Percentiles rank a stretch among this genome's conserved stretches.
Evolutionary conservation across 202 grass and related monocot species (phyloP).

Genomic region (Bolboschoenoplectus hybrid): DNA sequence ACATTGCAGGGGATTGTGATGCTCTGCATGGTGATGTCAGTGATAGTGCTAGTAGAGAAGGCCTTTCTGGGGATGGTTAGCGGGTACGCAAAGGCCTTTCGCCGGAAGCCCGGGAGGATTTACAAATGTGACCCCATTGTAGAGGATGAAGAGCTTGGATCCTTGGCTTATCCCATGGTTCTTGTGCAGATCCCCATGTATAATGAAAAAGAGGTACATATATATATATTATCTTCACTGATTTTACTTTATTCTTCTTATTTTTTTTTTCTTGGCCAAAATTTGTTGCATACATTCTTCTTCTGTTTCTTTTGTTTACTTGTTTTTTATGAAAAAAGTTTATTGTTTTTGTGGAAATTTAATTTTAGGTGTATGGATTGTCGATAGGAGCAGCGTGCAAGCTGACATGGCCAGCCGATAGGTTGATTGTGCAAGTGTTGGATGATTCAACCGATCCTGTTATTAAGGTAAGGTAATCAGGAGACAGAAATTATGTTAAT

Average conservation of each 20-base stretch:
- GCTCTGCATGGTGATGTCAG: slow-evolving; percentile 59
- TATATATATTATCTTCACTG: background rate
- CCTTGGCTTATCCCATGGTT: slow-evolving; percentile 62
- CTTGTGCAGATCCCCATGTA: slow-evolving; percentile 95
- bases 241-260: background rate
- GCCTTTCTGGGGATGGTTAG: slow-evolving; percentile 50
- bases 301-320: background rate
- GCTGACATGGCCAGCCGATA: slow-evolving; percentile 72
- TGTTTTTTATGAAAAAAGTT: background rate
- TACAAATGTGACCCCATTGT: slow-evolving; percentile 60
- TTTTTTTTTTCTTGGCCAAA: no score
- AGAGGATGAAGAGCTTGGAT: slow-evolving; percentile 48
- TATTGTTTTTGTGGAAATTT: background rate
- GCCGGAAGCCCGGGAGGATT: slow-evolving; percentile 41
- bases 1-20: slow-evolving; percentile 41
- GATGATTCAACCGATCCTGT: slow-evolving; percentile 74
- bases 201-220: slow-evolving; percentile 66
- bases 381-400: slow-evolving; percentile 77
- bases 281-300: background rate
- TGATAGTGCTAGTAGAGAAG: slow-evolving; percentile 69
- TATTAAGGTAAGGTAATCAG: slow-evolving; percentile 45
- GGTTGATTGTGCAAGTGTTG: slow-evolving; percentile 72
- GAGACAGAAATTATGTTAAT: background rate
- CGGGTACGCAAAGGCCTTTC: slow-evolving; percentile 42
- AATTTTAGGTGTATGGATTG: slow-evolving; percentile 69